phyloP scores from a whole-genome alignment of 768 basidiomycete genomes.

The Hygrocybe punicea region DNA sequence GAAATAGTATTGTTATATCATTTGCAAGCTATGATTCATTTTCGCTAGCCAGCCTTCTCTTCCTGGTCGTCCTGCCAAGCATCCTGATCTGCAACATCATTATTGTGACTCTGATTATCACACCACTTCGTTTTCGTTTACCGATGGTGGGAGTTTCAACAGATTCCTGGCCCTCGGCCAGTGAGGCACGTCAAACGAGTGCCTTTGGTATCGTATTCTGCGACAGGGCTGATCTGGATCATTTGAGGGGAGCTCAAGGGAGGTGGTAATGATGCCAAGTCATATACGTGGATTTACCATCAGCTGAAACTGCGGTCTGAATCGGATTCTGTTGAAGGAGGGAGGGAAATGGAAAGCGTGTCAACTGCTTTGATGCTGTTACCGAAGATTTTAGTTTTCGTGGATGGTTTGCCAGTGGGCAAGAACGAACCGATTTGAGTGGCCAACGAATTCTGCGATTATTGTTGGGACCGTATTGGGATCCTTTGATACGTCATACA shows the following conservation, averaged over 20 bases:
- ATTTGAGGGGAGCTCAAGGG: conserved; percentile 7
- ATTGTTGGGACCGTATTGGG: conserved; percentile 47
- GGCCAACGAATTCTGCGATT: conserved; percentile 72
- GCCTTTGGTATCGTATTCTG: conserved; percentile 79
- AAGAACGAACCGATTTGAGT: conserved; percentile 71
- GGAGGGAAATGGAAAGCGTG: conserved; percentile 59
- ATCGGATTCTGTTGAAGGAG: conserved; percentile 11
- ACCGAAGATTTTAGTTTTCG: background rate
- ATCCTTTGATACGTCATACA: conserved; percentile 62
- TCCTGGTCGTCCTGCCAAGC: background rate
- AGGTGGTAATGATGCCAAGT: conserved; percentile 52
- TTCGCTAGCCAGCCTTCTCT: background rate
- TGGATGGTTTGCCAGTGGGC: background rate
- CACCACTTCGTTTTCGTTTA: conserved; percentile 33
- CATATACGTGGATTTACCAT: conserved; percentile 80
- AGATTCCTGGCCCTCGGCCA: conserved; percentile 46
- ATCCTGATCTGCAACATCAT: background rate
- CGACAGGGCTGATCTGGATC: conserved; percentile 50
- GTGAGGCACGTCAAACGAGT: conserved; percentile 77
- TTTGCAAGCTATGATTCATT: too few relatives aligned
- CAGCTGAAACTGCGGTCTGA: conserved; percentile 50
- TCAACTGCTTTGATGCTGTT: conserved; percentile 78
- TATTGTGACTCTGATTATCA: conserved; percentile 25
- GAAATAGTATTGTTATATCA: too few relatives aligned
- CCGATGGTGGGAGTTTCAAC: conserved; percentile 10